These are phyloP conservation scores for Hemileccinum impolitum DNA, from an alignment of 768 basidiomycete genomes.

Conservation along the genomic window DNA sequence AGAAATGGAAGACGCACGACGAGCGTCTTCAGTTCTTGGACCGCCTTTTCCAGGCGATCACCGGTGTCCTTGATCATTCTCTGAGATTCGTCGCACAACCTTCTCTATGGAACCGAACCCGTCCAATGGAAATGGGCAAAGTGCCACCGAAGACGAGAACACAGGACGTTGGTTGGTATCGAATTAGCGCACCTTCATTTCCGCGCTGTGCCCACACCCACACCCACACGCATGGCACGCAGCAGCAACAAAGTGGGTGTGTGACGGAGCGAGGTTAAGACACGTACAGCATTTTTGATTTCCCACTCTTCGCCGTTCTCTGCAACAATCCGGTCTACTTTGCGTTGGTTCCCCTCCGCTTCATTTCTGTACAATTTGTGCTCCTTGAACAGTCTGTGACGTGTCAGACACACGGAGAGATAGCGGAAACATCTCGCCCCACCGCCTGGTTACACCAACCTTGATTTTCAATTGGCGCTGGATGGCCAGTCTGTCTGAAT, in stretches of 20 bases:
- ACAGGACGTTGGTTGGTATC: constrained; percentile 4
- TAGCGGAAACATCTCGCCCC: constrained; percentile 22
- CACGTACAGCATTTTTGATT: constrained; percentile 66
- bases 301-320: constrained; percentile 73
- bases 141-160: constrained; percentile 15
- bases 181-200: constrained; percentile 27
- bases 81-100: constrained; percentile 70
- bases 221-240: constrained; percentile 15
- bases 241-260: constrained; percentile 9
- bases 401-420: constrained; percentile 12
- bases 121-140: constrained; percentile 6
- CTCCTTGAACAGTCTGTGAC: constrained; percentile 64
- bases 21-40: constrained; percentile 60
- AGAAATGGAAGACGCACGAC: constrained; percentile 51
- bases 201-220: constrained; percentile 21
- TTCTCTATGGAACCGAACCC: constrained; percentile 39
- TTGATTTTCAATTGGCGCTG: constrained; percentile 78
- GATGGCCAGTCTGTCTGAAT: constrained; percentile 32
- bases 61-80: constrained; percentile 77
- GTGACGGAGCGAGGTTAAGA: constrained; percentile 10
- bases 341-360: constrained; percentile 51
- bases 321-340: constrained; percentile 58
- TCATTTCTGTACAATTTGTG: constrained; percentile 63
- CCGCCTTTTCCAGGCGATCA: constrained; percentile 57
- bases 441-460: constrained; percentile 65